A percentile compares a stretch with the other conserved stretches of the same genome.
phyloP scores from a whole-genome alignment of 106 monocot genomes.

The Cymbidium sinense region DNA sequence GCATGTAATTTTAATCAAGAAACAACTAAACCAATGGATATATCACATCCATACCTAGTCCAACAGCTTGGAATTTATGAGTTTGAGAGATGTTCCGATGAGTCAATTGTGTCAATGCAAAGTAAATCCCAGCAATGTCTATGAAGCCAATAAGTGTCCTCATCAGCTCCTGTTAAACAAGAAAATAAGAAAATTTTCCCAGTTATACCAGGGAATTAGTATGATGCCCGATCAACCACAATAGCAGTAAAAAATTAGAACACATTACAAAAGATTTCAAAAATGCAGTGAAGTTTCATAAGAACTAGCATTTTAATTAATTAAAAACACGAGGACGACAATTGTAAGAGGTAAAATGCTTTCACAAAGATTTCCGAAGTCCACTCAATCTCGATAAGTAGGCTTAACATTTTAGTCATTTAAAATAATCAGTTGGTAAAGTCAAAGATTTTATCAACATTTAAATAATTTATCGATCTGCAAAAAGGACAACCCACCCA shows the following conservation, averaged over 20 bases:
- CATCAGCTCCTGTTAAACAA: slow-evolving; percentile 58
- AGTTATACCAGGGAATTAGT: neutral
- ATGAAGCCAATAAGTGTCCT: slow-evolving; percentile 78
- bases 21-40: neutral
- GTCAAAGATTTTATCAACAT: too few relatives aligned
- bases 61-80: slow-evolving; percentile 97
- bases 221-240: neutral
- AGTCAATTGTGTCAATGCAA: slow-evolving; percentile 91
- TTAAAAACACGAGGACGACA: neutral
- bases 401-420: too few relatives aligned
- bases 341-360: too few relatives aligned
- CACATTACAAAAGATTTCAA: neutral
- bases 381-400: too few relatives aligned
- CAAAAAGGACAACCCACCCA: too few relatives aligned
- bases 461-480: too few relatives aligned
- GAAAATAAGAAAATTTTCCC: neutral
- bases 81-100: slow-evolving; percentile 97
- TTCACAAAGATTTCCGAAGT: too few relatives aligned
- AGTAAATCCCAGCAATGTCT: slow-evolving; percentile 95
- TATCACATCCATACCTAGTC: slow-evolving; percentile 50
- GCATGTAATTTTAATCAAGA: too few relatives aligned
- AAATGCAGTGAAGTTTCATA: neutral
- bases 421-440: too few relatives aligned
- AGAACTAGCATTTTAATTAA: neutral
- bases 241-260: neutral